phyloP scores from a whole-genome alignment of 306 rosid species.

The Betula pendula region DNA sequence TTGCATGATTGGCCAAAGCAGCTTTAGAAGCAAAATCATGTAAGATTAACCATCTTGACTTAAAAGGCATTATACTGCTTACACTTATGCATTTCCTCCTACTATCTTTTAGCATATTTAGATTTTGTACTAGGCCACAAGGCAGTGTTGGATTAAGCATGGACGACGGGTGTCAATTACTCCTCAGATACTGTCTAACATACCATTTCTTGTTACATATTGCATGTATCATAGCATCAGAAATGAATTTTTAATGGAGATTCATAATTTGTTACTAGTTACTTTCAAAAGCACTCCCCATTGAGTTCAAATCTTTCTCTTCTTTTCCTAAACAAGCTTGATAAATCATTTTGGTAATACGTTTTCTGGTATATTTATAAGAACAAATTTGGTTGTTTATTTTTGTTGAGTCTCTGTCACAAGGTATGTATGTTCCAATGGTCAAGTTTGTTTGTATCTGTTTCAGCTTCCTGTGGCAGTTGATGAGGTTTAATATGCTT shows the following conservation, averaged over 20 bases:
- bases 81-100: not conserved
- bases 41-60: not conserved
- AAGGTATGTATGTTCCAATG: not conserved
- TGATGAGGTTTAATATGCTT: slow-evolving; percentile 89
- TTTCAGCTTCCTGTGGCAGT: slow-evolving; percentile 95
- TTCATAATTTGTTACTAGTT: not conserved
- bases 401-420: not conserved
- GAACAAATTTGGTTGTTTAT: not conserved
- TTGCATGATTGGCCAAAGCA: not conserved
- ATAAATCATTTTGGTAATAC: not conserved
- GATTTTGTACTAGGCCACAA: no score
- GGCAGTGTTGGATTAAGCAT: not conserved
- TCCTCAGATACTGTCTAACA: not conserved
- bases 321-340: not conserved
- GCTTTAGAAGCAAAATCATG: not conserved
- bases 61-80: not conserved
- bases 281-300: not conserved
- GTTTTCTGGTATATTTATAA: not conserved
- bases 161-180: not conserved
- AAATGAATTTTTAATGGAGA: not conserved
- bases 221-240: not conserved
- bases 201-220: not conserved
- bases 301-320: not conserved
- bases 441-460: slow-evolving; percentile 23
- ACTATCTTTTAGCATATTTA: not conserved